phyloP scores from a whole-genome alignment of 768 basidiomycete genomes.

The Tricholoma saponaceum region DNA sequence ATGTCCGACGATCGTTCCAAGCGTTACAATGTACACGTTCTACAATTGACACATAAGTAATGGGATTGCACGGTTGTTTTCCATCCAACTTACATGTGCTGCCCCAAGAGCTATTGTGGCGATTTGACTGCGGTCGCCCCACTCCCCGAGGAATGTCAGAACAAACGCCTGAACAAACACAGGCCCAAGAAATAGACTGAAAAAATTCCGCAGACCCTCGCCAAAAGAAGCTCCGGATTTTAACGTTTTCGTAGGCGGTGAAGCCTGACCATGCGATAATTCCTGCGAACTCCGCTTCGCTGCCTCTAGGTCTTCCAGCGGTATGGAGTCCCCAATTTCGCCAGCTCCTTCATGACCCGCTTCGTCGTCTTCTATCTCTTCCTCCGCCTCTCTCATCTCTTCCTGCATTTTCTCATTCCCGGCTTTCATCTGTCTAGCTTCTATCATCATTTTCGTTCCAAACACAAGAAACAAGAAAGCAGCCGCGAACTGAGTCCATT shows the following conservation, averaged over 20 bases:
- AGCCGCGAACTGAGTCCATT: conserved; percentile 69
- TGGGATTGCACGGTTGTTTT: too few species aligned
- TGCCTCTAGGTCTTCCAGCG: conserved; percentile 75
- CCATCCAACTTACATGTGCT: conserved; percentile 84
- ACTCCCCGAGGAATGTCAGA: conserved; percentile 97
- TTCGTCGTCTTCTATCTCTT: conserved; percentile 87
- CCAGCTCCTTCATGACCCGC: conserved; percentile 44
- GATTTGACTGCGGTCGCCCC: conserved; percentile 98
- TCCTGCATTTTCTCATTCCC: conserved; percentile 84
- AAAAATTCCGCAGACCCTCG: conserved; percentile 80
- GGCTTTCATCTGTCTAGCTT: conserved; percentile 74
- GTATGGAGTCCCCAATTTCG: conserved; percentile 38
- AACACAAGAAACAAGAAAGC: conserved; percentile 86
- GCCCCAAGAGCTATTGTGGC: conserved; percentile 95
- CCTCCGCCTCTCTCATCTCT: conserved; percentile 94
- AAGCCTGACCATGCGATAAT: conserved; percentile 9
- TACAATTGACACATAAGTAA: conserved; percentile 28
- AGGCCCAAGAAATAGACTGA: conserved; percentile 78
- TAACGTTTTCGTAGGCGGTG: conserved; percentile 14
- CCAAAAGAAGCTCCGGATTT: conserved; percentile 19
- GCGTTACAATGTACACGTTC: conserved; percentile 89
- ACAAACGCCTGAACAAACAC: conserved; percentile 95
- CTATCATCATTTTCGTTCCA: conserved; percentile 84
- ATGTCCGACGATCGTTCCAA: conserved; percentile 90
- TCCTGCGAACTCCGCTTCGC: conserved; percentile 32